A percentile compares a stretch with the other conserved stretches of the same genome.
Evolutionary conservation across 2,329 filamentous ascomycete species (phyloP).

Genomic region (Teratosphaeria nubilosa): DNA sequence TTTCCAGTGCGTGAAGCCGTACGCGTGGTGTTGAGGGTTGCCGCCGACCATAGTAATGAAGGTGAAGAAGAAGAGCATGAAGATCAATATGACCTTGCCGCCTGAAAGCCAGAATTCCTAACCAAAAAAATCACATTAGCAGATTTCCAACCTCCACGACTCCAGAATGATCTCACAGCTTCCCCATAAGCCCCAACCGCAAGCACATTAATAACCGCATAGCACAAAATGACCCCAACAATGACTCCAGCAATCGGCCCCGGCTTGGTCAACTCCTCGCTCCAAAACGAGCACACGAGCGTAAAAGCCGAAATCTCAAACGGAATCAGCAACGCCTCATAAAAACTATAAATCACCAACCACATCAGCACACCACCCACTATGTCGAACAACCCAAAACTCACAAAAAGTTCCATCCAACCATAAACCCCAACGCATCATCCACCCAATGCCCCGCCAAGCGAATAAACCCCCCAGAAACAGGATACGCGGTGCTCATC

Average conservation of each 20-base stretch:
- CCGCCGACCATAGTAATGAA: conserved; percentile 28
- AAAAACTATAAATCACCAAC: conserved; percentile 21
- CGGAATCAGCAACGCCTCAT: conserved; percentile 42
- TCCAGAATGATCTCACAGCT: conserved; percentile 8
- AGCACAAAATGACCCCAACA: conserved; percentile 29
- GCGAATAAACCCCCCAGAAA: conserved; percentile 54
- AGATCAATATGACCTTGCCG: conserved; percentile 33
- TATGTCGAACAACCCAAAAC: background rate
- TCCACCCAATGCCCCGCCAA: conserved; percentile 57
- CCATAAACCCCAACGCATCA: conserved; percentile 51
- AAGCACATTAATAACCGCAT: conserved; percentile 30
- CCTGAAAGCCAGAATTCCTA: conserved; percentile 38
- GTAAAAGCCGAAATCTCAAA: conserved; percentile 42
- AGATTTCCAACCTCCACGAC: conserved; percentile 13
- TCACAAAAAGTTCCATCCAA: conserved; percentile 27
- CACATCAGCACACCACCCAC: background rate
- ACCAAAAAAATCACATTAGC: background rate
- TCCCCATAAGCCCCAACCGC: conserved; percentile 38
- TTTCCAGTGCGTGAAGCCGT: conserved; percentile 38
- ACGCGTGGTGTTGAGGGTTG: conserved; percentile 25
- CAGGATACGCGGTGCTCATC: conserved; percentile 54
- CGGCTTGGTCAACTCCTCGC: conserved; percentile 33
- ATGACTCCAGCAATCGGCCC: conserved; percentile 24
- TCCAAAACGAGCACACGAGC: conserved; percentile 32
- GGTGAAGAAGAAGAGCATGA: conserved; percentile 33